Evolutionary conservation across 2,329 filamentous ascomycete species (phyloP), one percentile per base, ranked within the genome.

Genomic region (Neonectria punicea): DNA sequence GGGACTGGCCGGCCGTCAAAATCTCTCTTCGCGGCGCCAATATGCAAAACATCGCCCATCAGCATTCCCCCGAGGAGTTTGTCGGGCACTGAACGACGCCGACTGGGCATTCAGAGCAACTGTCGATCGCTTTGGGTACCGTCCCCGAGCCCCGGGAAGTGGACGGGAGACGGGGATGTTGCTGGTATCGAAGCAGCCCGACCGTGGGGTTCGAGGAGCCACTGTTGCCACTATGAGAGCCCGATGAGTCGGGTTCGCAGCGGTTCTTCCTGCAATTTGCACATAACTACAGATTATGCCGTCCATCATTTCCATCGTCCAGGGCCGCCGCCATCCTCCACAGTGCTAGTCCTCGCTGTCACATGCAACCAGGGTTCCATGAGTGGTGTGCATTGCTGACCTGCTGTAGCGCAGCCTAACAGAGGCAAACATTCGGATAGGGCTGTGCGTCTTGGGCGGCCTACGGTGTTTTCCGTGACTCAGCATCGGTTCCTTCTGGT

Each of bases 41-140:
- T 28, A 20, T 44, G 25, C 49, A 60, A 43, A 36, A 25, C 47
- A 28, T 43, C 39, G 39, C 11, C 20, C 22, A 22, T 39, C 30
- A 32, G 36, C 68, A 25, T 67, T 70, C 58, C 41, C 22, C 56
- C 68, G 44, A 61, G 53, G 57, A 60, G 53, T 54, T 47, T 67
- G 63, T 71, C 68, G 57, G 70, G 70, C 70, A 72, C 66, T 67
- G 63, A 70, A 66, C 34, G 34, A 7, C 34, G 34, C 60, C 53
- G 58, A 59, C 70, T 58, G 46, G 70, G 66, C 61, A 59, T 36
- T 58, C 56, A 55, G 51, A 60, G 34, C 20, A 43, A 47, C 22
- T 47, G 54, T 41, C 20, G 58, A 65, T 54, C 58, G 46, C 22
- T 66, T 66, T 57, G 55, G 55, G 64, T 56, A 63, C 43, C 61